Conservation (phyloP, 2,329 filamentous ascomycete species). For the Fonsecaea pedrosoi region DNA sequence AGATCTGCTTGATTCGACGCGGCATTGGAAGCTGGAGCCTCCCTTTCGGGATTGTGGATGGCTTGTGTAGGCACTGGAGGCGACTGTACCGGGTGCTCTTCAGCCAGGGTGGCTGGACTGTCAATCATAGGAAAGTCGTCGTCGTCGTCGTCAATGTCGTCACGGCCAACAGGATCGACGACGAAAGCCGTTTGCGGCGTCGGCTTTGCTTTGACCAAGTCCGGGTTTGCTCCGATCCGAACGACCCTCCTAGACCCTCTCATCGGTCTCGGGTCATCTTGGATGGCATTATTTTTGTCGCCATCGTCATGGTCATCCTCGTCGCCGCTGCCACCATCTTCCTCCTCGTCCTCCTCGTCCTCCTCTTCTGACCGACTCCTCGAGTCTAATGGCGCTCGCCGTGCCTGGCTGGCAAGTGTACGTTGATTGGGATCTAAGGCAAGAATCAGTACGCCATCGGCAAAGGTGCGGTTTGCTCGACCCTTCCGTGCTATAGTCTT, state of each 20-base stretch:
- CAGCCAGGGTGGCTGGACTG: slow-evolving; percentile 15
- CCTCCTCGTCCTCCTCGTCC: slow-evolving; percentile 51
- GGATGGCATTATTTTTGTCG: background rate
- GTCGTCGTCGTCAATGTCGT: slow-evolving; percentile 13
- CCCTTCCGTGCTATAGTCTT: slow-evolving; percentile 41
- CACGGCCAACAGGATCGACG: background rate
- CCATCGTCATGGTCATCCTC: slow-evolving; percentile 11
- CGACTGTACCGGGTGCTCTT: slow-evolving; percentile 1
- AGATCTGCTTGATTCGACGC: background rate
- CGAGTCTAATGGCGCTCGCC: slow-evolving; percentile 58
- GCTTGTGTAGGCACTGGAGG: background rate
- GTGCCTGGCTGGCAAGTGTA: slow-evolving; percentile 68
- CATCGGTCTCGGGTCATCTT: background rate
- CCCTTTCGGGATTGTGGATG: background rate
- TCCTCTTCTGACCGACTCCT: slow-evolving; percentile 53
- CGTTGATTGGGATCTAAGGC: slow-evolving; percentile 69
- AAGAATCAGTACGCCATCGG: slow-evolving; percentile 71
- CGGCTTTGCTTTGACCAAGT: background rate
- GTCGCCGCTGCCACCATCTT: slow-evolving; percentile 36
- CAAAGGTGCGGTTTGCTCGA: slow-evolving; percentile 53
- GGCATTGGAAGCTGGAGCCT: background rate
- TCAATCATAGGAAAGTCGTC: slow-evolving; percentile 34
- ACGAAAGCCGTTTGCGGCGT: background rate
- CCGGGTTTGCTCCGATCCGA: background rate
- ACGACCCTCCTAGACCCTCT: background rate